These are phyloP conservation scores for Cladorrhinum samala DNA, from an alignment of 495 filamentous ascomycete species.

Conservation along the genomic window DNA sequence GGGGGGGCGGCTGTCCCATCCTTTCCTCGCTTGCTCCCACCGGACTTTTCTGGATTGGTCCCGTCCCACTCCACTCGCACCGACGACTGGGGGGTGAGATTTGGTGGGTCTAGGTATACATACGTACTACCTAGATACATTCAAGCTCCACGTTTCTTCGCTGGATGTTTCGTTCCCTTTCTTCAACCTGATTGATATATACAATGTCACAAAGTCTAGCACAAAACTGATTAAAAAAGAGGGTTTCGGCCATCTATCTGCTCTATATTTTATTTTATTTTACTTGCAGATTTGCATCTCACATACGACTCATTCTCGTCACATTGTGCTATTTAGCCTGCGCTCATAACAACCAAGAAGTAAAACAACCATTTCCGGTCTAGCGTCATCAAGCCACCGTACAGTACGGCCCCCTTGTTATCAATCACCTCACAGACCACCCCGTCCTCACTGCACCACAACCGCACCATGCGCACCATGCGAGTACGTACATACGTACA, in stretches of 20 bases:
- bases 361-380: background rate
- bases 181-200: too few species aligned
- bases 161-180: too few species aligned
- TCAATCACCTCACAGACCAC: background rate
- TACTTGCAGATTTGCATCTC: background rate
- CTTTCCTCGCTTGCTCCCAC: background rate
- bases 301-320: background rate
- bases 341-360: background rate
- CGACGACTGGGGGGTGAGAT: background rate
- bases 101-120: too few species aligned
- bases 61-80: background rate
- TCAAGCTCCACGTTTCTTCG: too few species aligned
- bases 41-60: background rate
- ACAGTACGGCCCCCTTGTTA: background rate
- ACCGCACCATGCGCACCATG: too few species aligned
- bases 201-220: too few species aligned
- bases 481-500: too few species aligned
- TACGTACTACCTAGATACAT: too few species aligned
- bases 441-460: too few species aligned
- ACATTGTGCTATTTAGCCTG: background rate
- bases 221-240: too few species aligned
- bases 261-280: background rate
- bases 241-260: too few species aligned
- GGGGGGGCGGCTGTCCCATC: too few species aligned
- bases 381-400: background rate